Base-by-base conservation (phyloP, 495 filamentous ascomycete species). In the Penicillium malachiteum region DNA sequence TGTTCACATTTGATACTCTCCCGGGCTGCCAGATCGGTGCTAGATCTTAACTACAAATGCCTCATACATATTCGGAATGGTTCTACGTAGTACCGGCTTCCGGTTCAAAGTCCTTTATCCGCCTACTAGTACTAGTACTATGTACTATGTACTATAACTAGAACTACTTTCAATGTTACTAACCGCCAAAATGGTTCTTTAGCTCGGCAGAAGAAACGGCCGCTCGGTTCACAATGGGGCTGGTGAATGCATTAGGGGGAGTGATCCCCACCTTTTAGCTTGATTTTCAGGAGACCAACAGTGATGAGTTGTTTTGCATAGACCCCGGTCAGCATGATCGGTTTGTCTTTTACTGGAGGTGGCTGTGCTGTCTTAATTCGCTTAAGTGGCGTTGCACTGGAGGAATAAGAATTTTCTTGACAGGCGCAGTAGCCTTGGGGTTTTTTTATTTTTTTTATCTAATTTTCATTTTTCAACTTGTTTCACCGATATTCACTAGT, bases 11-110 rank as follows among this genome's bases (percentile, higher is more conserved):
- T 44, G 42, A 44, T 30, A 11, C 42, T 7, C 18, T 44, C 48
- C 40, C 58, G 54, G 48, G 30, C 64, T 62, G 49, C 64, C 61
- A 57, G 53, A 64, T 64, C 56, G 65, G 58, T 60, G 62, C 52
- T 62, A 62, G 62, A 60, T 53, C 57, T 60, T 33, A 38, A 14
- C 50, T 42, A 55, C 46, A 60, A 68, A 65, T 65, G 42, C 65
- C 65, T 68, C 65, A 68, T 68, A 64, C 56, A 55, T 57, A 44
- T 53, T 13, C 50, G 17, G 43, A 16, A 30, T 26, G 39, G 39
- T 41, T 41, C 39, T n/a, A 13, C 39, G 14, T 17, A 17, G 35
- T 38, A 38, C 35, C 35, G 21, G 21, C 2, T 26, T 26, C 21
- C 21, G 21, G 8, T 38, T 6, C 9, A 38, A 38, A 38, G 9